These are phyloP conservation scores for Pisolithus thermaeus DNA, from an alignment of 1,284 basidiomycete genomes.

Conservation along the genomic window DNA sequence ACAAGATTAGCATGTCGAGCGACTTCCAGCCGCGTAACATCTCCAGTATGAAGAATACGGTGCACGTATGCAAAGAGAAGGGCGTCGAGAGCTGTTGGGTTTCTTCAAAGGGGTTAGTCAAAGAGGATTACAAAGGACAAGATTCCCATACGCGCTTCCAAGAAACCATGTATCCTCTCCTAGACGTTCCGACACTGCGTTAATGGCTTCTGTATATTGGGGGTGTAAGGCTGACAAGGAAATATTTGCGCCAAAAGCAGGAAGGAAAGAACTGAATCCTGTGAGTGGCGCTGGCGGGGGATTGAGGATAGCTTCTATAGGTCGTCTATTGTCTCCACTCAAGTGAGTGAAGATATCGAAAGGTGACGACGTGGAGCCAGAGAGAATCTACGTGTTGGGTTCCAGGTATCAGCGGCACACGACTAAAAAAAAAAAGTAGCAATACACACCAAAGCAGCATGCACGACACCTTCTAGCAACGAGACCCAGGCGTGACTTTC, in stretches of 20 bases:
- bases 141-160: constrained; percentile 55
- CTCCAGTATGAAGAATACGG: constrained; percentile 48
- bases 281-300: constrained; percentile 67
- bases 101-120: constrained; percentile 32
- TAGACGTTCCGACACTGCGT: constrained; percentile 65
- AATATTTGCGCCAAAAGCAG: constrained; percentile 52
- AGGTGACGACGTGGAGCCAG: constrained; percentile 39
- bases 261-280: constrained; percentile 57
- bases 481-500: constrained; percentile 77
- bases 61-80: constrained; percentile 75
- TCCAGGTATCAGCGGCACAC: neutral
- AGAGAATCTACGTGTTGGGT: constrained; percentile 35
- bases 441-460: constrained; percentile 60
- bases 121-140: neutral
- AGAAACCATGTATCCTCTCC: constrained; percentile 75
- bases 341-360: constrained; percentile 34
- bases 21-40: constrained; percentile 53
- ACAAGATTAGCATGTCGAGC: constrained; percentile 67
- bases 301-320: constrained; percentile 41
- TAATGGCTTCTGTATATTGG: constrained; percentile 65
- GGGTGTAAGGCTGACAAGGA: constrained; percentile 43
- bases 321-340: constrained; percentile 25
- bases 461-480: constrained; percentile 66
- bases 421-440: neutral
- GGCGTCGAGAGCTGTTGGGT: constrained; percentile 72